A percentile compares a stretch with the other conserved stretches of the same genome.
Conservation (phyloP, 2,329 filamentous ascomycete species). For the Scytalidium sp. region DNA sequence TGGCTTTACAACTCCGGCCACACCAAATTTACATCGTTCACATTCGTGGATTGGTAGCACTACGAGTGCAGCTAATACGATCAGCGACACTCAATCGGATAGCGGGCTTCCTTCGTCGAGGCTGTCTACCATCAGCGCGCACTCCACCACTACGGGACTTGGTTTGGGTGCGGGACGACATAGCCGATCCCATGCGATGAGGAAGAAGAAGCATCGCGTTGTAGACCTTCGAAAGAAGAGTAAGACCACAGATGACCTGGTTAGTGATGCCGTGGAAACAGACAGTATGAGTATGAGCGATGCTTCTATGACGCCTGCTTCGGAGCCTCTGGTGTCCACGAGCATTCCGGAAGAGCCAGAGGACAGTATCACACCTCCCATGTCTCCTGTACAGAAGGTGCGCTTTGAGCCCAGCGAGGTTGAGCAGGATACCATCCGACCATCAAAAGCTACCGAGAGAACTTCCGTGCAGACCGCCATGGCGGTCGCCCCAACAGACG, state of each 20-base stretch:
- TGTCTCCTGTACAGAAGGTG: constrained; percentile 37
- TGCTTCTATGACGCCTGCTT: constrained; percentile 53
- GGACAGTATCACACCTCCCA: constrained; percentile 51
- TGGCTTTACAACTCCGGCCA: constrained; percentile 29
- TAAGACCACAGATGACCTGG: constrained; percentile 42
- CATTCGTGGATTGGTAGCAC: constrained; percentile 57
- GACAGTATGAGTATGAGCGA: constrained; percentile 14
- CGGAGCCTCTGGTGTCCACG: constrained; percentile 55
- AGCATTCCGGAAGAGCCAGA: constrained; percentile 59
- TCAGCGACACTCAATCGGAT: constrained; percentile 67
- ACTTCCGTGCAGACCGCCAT: neutral
- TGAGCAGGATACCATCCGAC: constrained; percentile 34
- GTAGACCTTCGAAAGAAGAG: constrained; percentile 71
- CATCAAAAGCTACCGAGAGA: neutral
- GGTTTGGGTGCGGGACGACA: constrained; percentile 58
- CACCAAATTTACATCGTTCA: constrained; percentile 55
- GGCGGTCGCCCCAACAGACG: neutral
- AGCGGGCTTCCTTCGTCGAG: constrained; percentile 58
- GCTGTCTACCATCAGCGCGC: constrained; percentile 61
- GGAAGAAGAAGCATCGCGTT: constrained; percentile 81
- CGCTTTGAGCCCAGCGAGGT: constrained; percentile 29
- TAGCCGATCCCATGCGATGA: constrained; percentile 57
- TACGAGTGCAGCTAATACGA: constrained; percentile 65
- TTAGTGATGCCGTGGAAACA: constrained; percentile 49
- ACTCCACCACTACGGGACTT: constrained; percentile 60